A percentile compares a stretch with the other conserved stretches of the same genome.
phyloP scores from a whole-genome alignment of 1,139 yeast genomes.

The Protomyces pachydermus region DNA sequence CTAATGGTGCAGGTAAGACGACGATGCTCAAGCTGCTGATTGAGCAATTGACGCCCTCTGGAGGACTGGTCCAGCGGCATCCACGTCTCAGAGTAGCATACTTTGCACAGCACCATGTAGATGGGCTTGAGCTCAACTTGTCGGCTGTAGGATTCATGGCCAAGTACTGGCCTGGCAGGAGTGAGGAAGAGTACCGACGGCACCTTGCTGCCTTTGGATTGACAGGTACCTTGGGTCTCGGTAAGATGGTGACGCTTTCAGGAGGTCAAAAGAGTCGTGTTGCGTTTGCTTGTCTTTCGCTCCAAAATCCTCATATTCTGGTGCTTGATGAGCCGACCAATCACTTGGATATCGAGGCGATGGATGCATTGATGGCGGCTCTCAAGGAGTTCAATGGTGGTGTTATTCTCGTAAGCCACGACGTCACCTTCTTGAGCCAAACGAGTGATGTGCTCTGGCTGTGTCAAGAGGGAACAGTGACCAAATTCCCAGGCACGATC shows the following conservation, averaged over 20 bases:
- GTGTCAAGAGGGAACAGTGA: conserved; percentile 76
- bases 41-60: conserved; percentile 66
- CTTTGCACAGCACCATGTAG: conserved; percentile 99
- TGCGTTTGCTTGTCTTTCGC: conserved; percentile 91
- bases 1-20: conserved; percentile 98
- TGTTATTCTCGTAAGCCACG: conserved; percentile 95
- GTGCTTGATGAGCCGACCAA: conserved; percentile 98
- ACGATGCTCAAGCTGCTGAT: conserved; percentile 80
- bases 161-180: conserved; percentile 79
- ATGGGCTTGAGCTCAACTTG: conserved; percentile 83
- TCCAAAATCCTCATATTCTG: conserved; percentile 85
- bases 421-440: conserved; percentile 77
- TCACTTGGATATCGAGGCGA: conserved; percentile 97
- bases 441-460: conserved; percentile 96
- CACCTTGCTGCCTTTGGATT: conserved; percentile 96
- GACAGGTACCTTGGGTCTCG: conserved; percentile 88
- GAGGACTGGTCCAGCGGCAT: conserved; percentile 70
- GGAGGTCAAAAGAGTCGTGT: conserved; percentile 99
- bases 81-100: conserved; percentile 89
- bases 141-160: conserved; percentile 97
- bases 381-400: conserved; percentile 87
- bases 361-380: conserved; percentile 94
- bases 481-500: conserved; percentile 75
- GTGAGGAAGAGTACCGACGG: conserved; percentile 95
- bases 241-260: conserved; percentile 80